Percentiles rank a stretch among this genome's conserved stretches.
These are phyloP conservation scores for Picea engelmannii DNA, from an alignment of 83 land plant species.

Conservation along the genomic window DNA sequence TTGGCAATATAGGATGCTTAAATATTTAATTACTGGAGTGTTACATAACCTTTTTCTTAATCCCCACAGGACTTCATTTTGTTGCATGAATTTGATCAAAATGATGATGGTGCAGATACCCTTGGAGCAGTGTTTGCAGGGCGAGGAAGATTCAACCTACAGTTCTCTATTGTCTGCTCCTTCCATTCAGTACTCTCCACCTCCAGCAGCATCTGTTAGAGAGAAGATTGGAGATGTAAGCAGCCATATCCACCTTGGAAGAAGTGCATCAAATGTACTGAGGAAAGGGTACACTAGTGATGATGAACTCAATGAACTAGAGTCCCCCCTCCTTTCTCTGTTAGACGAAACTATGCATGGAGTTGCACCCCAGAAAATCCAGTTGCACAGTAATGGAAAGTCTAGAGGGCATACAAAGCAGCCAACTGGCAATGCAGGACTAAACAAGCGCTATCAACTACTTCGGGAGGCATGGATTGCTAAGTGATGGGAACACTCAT, in stretches of 20 bases:
- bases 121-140: slow-evolving; percentile 41
- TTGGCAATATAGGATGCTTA: neutral
- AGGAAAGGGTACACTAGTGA: slow-evolving; percentile 93
- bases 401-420: slow-evolving; percentile 6
- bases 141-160: slow-evolving; percentile 33
- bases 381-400: slow-evolving; percentile 30
- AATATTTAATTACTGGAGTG: neutral
- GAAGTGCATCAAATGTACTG: slow-evolving; percentile 56
- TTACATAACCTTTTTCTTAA: neutral
- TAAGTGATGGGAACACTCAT: neutral
- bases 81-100: neutral
- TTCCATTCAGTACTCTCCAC: slow-evolving; percentile 67
- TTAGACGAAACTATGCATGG: slow-evolving; percentile 47
- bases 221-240: slow-evolving; percentile 70
- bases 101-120: slow-evolving; percentile 27
- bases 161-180: slow-evolving; percentile 56
- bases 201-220: slow-evolving; percentile 58
- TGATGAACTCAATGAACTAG: slow-evolving; percentile 86
- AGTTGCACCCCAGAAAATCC: slow-evolving; percentile 5
- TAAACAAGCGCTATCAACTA: slow-evolving; percentile 45
- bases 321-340: slow-evolving; percentile 68
- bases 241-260: slow-evolving; percentile 29
- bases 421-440: slow-evolving; percentile 5
- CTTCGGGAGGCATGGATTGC: slow-evolving; percentile 64
- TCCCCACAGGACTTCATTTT: neutral